phyloP scores from a whole-genome alignment of 768 basidiomycete species.

The Scleroderma bovista region DNA sequence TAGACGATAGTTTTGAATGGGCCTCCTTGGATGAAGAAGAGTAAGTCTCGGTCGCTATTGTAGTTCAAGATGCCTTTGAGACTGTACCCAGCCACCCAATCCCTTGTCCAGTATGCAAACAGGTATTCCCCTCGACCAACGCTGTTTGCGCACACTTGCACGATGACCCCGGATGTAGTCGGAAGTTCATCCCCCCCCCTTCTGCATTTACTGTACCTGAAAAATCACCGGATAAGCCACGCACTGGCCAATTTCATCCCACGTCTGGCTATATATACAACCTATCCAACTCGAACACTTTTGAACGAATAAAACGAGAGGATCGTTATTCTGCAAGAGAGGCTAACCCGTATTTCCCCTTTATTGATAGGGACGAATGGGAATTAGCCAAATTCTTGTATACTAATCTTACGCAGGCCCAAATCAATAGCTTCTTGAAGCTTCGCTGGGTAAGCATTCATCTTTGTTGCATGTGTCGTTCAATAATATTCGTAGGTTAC shows the following conservation, averaged over 20 bases:
- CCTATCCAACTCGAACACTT: not conserved
- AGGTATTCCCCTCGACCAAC: not conserved
- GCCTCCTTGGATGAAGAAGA: not conserved
- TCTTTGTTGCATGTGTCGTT: not conserved
- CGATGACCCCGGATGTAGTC: not conserved
- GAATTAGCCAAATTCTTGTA: not conserved
- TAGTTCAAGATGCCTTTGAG: no score
- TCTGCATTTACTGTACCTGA: not conserved
- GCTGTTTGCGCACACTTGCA: not conserved
- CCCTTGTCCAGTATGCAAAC: not conserved
- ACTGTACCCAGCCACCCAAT: not conserved
- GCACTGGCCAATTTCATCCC: not conserved
- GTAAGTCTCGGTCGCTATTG: not conserved
- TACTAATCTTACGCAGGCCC: not conserved
- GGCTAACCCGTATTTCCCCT: not conserved
- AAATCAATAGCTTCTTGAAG: not conserved
- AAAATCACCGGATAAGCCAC: not conserved
- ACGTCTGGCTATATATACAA: not conserved
- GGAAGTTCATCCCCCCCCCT: not conserved
- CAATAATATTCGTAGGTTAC: not conserved
- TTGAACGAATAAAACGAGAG: not conserved
- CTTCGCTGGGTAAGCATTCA: not conserved
- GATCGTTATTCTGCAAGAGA: not conserved
- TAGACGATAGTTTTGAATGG: not conserved
- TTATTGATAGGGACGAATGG: not conserved